Conservation (phyloP, 2,329 filamentous ascomycete species). For the Diaporthe sp. region DNA sequence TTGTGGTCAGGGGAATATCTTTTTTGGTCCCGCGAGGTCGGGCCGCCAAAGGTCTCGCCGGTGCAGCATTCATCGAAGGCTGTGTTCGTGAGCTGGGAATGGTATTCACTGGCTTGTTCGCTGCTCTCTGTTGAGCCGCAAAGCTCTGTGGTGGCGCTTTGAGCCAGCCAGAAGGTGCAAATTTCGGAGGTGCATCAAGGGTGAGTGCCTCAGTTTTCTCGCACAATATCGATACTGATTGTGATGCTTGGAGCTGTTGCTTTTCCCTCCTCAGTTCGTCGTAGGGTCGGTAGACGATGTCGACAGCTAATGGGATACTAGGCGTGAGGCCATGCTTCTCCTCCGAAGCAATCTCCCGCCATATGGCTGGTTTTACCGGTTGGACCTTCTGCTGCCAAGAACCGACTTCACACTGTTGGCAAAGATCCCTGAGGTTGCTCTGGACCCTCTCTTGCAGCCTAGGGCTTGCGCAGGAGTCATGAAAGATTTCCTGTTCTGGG, state of each 20-base stretch:
- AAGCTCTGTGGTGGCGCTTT: slow-evolving; percentile 71
- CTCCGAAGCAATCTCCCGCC: slow-evolving; percentile 75
- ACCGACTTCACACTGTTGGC: slow-evolving; percentile 67
- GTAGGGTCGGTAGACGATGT: slow-evolving; percentile 73
- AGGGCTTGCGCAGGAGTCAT: slow-evolving; percentile 57
- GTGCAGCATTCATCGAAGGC: slow-evolving; percentile 45
- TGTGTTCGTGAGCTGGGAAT: slow-evolving; percentile 44
- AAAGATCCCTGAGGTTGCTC: slow-evolving; percentile 67
- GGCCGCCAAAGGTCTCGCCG: slow-evolving; percentile 40
- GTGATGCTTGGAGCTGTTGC: slow-evolving; percentile 38
- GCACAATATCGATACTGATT: slow-evolving; percentile 33
- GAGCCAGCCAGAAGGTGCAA: slow-evolving; percentile 54
- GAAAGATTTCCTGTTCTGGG: slow-evolving; percentile 69
- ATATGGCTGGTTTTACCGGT: slow-evolving; percentile 64
- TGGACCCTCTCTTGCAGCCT: slow-evolving; percentile 58
- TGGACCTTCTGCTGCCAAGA: slow-evolving; percentile 58
- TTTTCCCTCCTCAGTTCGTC: slow-evolving; percentile 68
- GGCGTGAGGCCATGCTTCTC: slow-evolving; percentile 74
- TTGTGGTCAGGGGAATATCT: slow-evolving; percentile 37
- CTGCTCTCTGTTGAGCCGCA: slow-evolving; percentile 72
- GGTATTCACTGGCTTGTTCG: slow-evolving; percentile 55
- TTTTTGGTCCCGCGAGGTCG: slow-evolving; percentile 39
- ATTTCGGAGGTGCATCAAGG: slow-evolving; percentile 16
- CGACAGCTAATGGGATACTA: slow-evolving; percentile 69
- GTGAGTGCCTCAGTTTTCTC: slow-evolving; percentile 48